Evolutionary conservation across 2,329 filamentous ascomycete genomes (phyloP).

Genomic region (Boeremia exigua): DNA sequence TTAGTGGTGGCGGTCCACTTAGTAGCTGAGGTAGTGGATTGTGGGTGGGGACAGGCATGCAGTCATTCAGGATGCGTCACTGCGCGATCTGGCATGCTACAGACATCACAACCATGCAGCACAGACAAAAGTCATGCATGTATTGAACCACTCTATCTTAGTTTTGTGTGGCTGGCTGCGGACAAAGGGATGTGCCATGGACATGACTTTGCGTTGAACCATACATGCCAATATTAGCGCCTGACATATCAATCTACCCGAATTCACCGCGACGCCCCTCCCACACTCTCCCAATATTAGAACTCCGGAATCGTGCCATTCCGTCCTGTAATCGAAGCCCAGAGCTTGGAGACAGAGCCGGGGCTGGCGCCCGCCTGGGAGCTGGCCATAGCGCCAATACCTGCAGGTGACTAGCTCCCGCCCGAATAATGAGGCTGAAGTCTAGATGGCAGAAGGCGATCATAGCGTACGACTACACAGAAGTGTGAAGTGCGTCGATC

Average conservation of each 20-base stretch:
- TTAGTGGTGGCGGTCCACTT: slow-evolving; percentile 31
- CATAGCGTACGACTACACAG: not conserved
- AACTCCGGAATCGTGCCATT: not conserved
- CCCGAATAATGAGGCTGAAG: slow-evolving; percentile 10
- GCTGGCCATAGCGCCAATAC: slow-evolving; percentile 16
- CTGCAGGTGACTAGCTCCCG: slow-evolving; percentile 26
- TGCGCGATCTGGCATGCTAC: slow-evolving; percentile 1
- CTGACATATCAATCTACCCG: not conserved
- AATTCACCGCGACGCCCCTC: not conserved
- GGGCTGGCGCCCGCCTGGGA: slow-evolving; percentile 7
- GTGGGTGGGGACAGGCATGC: slow-evolving; percentile 11
- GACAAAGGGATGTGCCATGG: slow-evolving; percentile 1
- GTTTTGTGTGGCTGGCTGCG: slow-evolving; percentile 15
- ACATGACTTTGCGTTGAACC: not conserved
- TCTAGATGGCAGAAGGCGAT: slow-evolving; percentile 14
- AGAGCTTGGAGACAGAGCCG: not conserved
- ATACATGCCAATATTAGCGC: slow-evolving; percentile 3
- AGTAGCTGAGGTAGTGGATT: slow-evolving; percentile 34
- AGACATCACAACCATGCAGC: slow-evolving; percentile 1
- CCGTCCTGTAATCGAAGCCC: not conserved
- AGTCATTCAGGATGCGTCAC: not conserved
- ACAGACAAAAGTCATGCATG: slow-evolving; percentile 4
- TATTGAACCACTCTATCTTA: not conserved
- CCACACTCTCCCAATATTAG: not conserved
- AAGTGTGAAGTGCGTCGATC: not conserved